Evolutionary conservation across 1,284 basidiomycete genomes (phyloP), one percentile per base, ranked within the genome.

Genomic region (Boletellus deceptivus): DNA sequence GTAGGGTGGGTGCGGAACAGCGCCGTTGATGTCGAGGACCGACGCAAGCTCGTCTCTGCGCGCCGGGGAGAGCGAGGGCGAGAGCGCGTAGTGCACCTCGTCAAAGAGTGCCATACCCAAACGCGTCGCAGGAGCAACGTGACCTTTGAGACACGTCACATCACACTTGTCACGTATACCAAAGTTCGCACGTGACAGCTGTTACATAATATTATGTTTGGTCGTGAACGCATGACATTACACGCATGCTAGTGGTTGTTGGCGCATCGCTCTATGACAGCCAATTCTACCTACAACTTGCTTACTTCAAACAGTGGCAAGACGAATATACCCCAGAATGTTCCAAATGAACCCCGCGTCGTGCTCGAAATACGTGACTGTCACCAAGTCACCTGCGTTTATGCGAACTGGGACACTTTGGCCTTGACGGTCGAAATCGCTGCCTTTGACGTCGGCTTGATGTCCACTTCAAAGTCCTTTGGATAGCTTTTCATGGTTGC

Each of bases 21-120:
- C 80, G 8, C 78, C 80, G 49, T 83, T 77, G 35, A 62, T 55
- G 43, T 73, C 62, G 14, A 80, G 67, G 2, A 72, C 52, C 5
- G 62, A 50, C 0, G 59, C 37, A 2, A 78, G 65, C 31, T 75
- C 63, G 11, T 48, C 55, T 40, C 61, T 59, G 34, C 66, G 65
- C 13, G 65, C 43, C 9, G 54, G 50, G 6, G 67, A 40, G 3
- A 75, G 49, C 17, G 70, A 70, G 20, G 59, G 50, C 5, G 73
- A 62, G 22, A 75, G 54, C 16, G 60, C 55, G 50, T 71, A 74
- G 6, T 49, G 55, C 35, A 75, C 63, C 6, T 54, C 58, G 3
- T 65, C 59, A 44, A 75, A 75, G n/a, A 66, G 54, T 8, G 59
- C 50, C 64, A 65, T 64, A n/a, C 20, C 3, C n/a, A 20, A 43